phyloP scores from a whole-genome alignment of 2,329 filamentous ascomycete genomes.

The Trichoderma aggressivum region DNA sequence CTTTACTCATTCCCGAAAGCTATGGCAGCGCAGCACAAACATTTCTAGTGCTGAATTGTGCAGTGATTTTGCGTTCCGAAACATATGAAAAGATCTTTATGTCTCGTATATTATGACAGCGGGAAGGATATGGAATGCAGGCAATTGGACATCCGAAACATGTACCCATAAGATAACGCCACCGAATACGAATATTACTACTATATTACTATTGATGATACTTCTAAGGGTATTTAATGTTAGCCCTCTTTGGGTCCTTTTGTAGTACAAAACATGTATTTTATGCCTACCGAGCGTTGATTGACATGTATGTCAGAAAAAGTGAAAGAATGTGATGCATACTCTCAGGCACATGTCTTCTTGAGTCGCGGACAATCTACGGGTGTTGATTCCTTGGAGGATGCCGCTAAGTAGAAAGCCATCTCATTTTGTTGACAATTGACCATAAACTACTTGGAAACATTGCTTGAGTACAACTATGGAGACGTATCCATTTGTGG shows the following conservation, averaged over 20 bases:
- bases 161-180: background rate
- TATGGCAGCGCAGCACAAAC: background rate
- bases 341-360: background rate
- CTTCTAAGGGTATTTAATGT: background rate
- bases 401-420: background rate
- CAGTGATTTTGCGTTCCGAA: background rate
- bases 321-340: background rate
- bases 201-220: no score
- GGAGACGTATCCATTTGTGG: background rate
- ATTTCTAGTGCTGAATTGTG: background rate
- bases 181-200: background rate
- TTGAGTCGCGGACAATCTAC: background rate
- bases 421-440: background rate
- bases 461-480: background rate
- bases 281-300: no score
- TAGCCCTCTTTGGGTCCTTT: background rate
- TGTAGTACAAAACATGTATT: no score
- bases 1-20: background rate
- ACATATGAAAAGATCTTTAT: background rate
- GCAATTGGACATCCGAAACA: background rate
- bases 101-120: background rate
- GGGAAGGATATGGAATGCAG: background rate
- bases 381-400: background rate
- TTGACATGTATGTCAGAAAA: no score
- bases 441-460: background rate